These are phyloP conservation scores for Samsoniella hepiali DNA, from an alignment of 2,329 filamentous ascomycete species.

Conservation along the genomic window DNA sequence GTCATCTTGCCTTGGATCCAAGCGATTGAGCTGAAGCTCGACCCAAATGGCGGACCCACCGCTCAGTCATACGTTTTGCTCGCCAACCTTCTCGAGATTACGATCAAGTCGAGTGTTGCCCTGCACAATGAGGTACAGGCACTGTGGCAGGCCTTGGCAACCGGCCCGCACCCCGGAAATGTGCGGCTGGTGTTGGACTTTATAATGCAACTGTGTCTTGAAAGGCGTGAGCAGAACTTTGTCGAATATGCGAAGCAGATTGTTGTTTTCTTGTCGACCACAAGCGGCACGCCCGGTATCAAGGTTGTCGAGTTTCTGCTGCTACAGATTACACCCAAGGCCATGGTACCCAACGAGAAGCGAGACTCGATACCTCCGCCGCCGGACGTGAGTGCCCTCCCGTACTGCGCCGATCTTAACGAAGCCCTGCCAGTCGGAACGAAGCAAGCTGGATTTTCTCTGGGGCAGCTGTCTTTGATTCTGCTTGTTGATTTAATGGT, in stretches of 20 bases:
- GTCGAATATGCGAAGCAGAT: constrained; percentile 98
- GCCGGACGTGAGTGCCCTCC: constrained; percentile 69
- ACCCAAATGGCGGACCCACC: constrained; percentile 87
- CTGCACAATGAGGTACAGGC: constrained; percentile 97
- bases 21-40: constrained; percentile 84
- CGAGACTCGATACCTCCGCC: constrained; percentile 65
- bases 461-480: constrained; percentile 90
- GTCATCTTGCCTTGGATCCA: constrained; percentile 96
- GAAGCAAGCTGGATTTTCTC: constrained; percentile 87
- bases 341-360: constrained; percentile 94
- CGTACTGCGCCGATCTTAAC: constrained; percentile 83
- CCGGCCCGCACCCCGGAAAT: constrained; percentile 87
- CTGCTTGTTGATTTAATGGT: constrained; percentile 95
- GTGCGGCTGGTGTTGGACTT: constrained; percentile 94
- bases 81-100: constrained; percentile 93
- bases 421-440: constrained; percentile 79
- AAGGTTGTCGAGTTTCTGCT: constrained; percentile 94
- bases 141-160: constrained; percentile 93
- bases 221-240: constrained; percentile 94
- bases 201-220: constrained; percentile 89
- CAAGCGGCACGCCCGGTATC: constrained; percentile 65
- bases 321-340: constrained; percentile 85
- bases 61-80: constrained; percentile 91
- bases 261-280: constrained; percentile 91
- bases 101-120: constrained; percentile 82